Conservation (phyloP, 148 eudicot genomes). For the Rhododendron vialii region DNA sequence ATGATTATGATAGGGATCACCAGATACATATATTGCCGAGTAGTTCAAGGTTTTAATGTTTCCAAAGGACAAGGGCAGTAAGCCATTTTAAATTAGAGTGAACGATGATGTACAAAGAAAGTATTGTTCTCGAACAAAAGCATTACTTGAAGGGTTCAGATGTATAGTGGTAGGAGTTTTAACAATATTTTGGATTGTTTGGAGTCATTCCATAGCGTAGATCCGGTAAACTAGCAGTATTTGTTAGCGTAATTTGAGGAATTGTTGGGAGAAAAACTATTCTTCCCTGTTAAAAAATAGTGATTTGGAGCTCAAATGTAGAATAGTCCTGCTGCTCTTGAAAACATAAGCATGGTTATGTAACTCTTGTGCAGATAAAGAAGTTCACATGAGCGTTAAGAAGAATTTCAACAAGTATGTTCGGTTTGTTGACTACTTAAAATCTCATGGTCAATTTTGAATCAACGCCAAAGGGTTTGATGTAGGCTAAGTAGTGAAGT, state of each 20-base stretch:
- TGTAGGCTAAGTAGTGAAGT: not conserved
- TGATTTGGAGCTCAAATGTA: not conserved
- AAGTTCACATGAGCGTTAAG: too few relatives aligned
- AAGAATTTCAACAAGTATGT: too few relatives aligned
- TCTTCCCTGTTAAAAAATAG: not conserved
- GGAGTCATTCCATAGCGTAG: not conserved
- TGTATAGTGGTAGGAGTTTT: not conserved
- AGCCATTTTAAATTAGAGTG: too few relatives aligned
- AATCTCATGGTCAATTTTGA: too few relatives aligned
- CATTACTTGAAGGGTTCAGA: not conserved
- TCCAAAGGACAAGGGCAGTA: not conserved
- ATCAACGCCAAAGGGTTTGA: not conserved
- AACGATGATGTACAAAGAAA: not conserved
- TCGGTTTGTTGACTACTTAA: too few relatives aligned
- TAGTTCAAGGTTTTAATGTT: not conserved
- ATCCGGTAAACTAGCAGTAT: not conserved
- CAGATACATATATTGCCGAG: not conserved
- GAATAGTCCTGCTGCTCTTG: not conserved
- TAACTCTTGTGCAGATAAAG: too few relatives aligned
- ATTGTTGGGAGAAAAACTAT: not conserved
- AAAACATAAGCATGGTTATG: not conserved
- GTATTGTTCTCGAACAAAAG: not conserved
- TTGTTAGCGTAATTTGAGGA: not conserved
- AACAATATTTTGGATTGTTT: not conserved
- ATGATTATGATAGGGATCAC: not conserved